phyloP scores from a whole-genome alignment of 768 basidiomycete species.

The Steccherinum ochraceum region DNA sequence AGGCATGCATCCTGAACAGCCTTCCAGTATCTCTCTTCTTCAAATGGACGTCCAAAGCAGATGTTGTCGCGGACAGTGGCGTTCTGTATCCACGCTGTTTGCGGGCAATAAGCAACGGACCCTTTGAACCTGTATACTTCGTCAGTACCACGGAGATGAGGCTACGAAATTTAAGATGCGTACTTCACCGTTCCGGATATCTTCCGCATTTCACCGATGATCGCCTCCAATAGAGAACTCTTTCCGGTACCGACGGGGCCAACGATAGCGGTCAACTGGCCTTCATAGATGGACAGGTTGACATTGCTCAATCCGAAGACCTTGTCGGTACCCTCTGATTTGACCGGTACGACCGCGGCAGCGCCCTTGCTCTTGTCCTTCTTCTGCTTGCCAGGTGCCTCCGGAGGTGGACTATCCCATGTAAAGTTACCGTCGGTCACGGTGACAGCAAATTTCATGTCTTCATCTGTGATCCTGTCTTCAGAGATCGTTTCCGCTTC shows the following conservation, averaged over 20 bases:
- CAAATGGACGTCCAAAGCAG: conserved; percentile 79
- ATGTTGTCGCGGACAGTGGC: conserved; percentile 87
- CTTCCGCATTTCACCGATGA: conserved; percentile 80
- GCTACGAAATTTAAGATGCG: neutral
- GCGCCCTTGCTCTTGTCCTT: conserved; percentile 14
- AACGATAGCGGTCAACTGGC: conserved; percentile 79
- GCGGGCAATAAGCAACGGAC: conserved; percentile 75
- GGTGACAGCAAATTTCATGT: conserved; percentile 57
- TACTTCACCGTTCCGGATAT: conserved; percentile 51
- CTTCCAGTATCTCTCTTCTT: conserved; percentile 77
- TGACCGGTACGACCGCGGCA: conserved; percentile 20
- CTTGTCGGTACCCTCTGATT: conserved; percentile 25
- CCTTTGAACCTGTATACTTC: conserved; percentile 48
- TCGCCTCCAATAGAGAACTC: conserved; percentile 62
- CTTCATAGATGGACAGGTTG: conserved; percentile 62
- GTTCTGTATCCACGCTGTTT: conserved; percentile 88
- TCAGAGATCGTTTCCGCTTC: conserved; percentile 73
- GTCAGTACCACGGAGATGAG: neutral
- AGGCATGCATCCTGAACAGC: conserved; percentile 74
- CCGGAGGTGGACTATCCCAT: conserved; percentile 59
- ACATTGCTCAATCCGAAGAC: conserved; percentile 65
- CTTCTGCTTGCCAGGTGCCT: conserved; percentile 27
- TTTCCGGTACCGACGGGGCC: conserved; percentile 71
- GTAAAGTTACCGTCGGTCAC: conserved; percentile 45
- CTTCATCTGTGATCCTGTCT: conserved; percentile 44